Conservation (phyloP, 305 asterid genomes). For the Solanum hybrid region DNA sequence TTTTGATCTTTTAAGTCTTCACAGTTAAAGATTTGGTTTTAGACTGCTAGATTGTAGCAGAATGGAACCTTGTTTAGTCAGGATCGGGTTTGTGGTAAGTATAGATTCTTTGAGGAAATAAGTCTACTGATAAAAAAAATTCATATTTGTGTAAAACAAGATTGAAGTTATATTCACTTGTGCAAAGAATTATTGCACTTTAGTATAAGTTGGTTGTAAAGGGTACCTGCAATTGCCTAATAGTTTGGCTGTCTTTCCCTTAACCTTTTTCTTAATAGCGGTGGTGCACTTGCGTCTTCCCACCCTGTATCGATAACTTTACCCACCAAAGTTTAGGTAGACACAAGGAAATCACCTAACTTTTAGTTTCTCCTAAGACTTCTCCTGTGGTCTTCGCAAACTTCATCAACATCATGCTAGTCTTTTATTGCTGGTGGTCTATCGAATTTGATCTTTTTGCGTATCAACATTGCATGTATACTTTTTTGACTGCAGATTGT, state of each 20-base stretch:
- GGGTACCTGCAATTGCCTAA: not conserved
- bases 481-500: not conserved
- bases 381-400: not conserved
- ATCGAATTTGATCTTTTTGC: not conserved
- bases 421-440: not conserved
- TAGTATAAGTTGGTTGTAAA: too few relatives aligned
- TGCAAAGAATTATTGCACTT: not conserved
- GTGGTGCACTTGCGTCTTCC: slow-evolving; percentile 11
- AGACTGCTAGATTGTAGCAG: not conserved
- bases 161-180: not conserved
- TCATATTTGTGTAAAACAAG: not conserved
- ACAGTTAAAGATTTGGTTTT: not conserved
- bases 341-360: not conserved
- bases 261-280: not conserved
- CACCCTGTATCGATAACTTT: not conserved
- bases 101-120: not conserved
- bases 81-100: not conserved
- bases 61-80: not conserved
- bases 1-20: not conserved
- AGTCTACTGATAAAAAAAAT: not conserved
- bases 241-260: slow-evolving; percentile 21
- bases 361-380: not conserved
- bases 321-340: not conserved
- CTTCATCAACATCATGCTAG: not conserved
- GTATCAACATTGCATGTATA: not conserved